Conservation (phyloP, 345 rosid species). For the Lepidium didymum region DNA sequence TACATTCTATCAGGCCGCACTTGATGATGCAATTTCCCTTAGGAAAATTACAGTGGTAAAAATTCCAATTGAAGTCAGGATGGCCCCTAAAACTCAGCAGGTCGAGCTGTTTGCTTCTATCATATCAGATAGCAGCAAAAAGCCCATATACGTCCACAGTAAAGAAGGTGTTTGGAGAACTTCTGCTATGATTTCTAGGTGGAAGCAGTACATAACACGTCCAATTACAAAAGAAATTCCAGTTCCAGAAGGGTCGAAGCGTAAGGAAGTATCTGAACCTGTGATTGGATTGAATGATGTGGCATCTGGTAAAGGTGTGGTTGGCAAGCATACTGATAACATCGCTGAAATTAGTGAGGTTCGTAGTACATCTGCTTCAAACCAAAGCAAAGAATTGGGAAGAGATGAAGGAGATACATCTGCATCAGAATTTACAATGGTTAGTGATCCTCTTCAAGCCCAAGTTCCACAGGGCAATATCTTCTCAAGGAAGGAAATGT, state of each 20-base stretch:
- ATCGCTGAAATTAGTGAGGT: constrained; percentile 20
- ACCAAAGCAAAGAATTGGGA: constrained; percentile 27
- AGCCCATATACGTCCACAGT: constrained; percentile 83
- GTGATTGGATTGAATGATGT: constrained; percentile 30
- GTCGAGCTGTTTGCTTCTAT: constrained; percentile 85
- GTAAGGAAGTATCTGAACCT: constrained; percentile 27
- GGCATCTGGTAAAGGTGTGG: constrained; percentile 20
- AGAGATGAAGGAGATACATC: constrained; percentile 28
- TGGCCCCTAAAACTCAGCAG: constrained; percentile 84
- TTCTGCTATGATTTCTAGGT: constrained; percentile 85
- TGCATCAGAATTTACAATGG: constrained; percentile 24
- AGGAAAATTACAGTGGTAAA: constrained; percentile 59
- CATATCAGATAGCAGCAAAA: constrained; percentile 64
- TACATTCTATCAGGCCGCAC: constrained; percentile 60
- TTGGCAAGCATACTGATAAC: constrained; percentile 20
- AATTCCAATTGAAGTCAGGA: constrained; percentile 76
- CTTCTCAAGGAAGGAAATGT: constrained; percentile 83
- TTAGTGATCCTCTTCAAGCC: constrained; percentile 67
- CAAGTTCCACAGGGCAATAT: constrained; percentile 76
- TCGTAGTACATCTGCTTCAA: constrained; percentile 23
- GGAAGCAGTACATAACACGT: constrained; percentile 87
- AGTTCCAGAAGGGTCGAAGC: constrained; percentile 29
- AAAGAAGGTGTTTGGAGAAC: constrained; percentile 93
- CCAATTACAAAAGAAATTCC: constrained; percentile 25
- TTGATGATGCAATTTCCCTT: constrained; percentile 49